Base-by-base conservation (phyloP, 768 basidiomycete genomes). In the Gymnopilus junonius region DNA sequence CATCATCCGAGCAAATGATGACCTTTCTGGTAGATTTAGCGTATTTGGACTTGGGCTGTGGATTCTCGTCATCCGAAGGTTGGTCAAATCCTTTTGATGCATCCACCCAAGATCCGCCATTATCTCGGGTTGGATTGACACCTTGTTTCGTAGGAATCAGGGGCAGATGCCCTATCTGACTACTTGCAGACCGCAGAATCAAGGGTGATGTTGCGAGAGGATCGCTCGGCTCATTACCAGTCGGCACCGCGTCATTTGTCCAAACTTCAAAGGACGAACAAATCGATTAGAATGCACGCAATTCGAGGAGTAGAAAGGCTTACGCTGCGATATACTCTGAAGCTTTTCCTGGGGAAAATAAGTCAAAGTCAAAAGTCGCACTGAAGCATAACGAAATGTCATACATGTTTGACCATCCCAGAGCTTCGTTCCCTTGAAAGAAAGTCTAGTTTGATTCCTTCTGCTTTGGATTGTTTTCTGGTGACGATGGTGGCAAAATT, bases 401-500 rank as follows among this genome's bases (percentile, higher is more conserved):
- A 34, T 32, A 67, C 69, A 46, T 59, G 50, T 27, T 58, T 62
- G n/a, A 60, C 55, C 17, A 48, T 51, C 23, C 51, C 48, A 32
- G 60, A 32, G 8, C 46, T 61, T 27, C 58, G 29, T 21, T 63
- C 37, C n/a, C 39, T 42, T 7, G 50, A 8, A 15, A 51, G 15
- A 29, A 67, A 66, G 51, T 66, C 64, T 10, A 69, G 42, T 34
- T 54, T 53, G 14, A 69, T 65, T 25, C 62, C 65, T 45, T 65
- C 27, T 2, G 60, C 51, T 48, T 67, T 67, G 21, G 62, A 67
- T 58, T 68, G 56, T 46, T 70, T 73, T 64, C 29, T 64, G 39
- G 42, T 55, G 11, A 48, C 23, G 7, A 27, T 12, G n/a, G 55
- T 54, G 23, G 50, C 50, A 42, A 64, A 29, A 40, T 53, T 59